phyloP scores from a whole-genome alignment of 441 rosid species.

The Gossypium davidsonii region DNA sequence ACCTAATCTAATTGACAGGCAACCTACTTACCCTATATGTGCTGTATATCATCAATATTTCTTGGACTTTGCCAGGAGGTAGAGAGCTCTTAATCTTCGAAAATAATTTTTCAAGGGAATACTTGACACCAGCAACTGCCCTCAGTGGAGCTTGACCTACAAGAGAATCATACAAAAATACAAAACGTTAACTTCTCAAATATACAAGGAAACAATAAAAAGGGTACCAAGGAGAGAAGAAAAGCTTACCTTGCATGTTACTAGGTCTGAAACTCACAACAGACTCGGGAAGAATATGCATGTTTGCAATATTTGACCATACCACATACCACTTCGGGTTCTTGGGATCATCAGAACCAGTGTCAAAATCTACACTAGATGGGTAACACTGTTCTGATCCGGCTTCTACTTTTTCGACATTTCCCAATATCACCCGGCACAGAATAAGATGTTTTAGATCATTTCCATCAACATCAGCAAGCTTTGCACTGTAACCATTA shows the following conservation, averaged over 20 bases:
- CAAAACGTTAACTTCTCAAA: background rate
- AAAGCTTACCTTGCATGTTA: conserved; percentile 23
- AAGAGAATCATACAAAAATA: background rate
- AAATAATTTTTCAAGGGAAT: conserved; percentile 27
- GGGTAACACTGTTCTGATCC: conserved; percentile 39
- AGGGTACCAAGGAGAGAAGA: background rate
- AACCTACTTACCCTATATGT: conserved; percentile 26
- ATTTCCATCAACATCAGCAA: conserved; percentile 33
- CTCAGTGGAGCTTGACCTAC: conserved; percentile 17
- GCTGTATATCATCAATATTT: conserved; percentile 23
- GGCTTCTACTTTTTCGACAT: conserved; percentile 33
- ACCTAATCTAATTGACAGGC: background rate
- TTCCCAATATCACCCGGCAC: conserved; percentile 45
- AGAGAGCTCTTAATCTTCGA: conserved; percentile 33
- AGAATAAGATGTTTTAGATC: conserved; percentile 41
- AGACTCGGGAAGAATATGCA: conserved; percentile 40
- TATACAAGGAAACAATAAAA: background rate
- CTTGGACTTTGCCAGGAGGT: conserved; percentile 28
- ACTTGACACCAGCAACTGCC: conserved; percentile 2
- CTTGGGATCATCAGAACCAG: conserved; percentile 38
- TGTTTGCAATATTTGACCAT: conserved; percentile 37
- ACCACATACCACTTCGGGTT: conserved; percentile 35
- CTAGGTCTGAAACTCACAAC: conserved; percentile 44
- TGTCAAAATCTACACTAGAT: conserved; percentile 28
- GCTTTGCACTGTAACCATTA: conserved; percentile 29